These are phyloP conservation scores for Suillus subalutaceus DNA, from an alignment of 768 basidiomycete species.

Conservation along the genomic window DNA sequence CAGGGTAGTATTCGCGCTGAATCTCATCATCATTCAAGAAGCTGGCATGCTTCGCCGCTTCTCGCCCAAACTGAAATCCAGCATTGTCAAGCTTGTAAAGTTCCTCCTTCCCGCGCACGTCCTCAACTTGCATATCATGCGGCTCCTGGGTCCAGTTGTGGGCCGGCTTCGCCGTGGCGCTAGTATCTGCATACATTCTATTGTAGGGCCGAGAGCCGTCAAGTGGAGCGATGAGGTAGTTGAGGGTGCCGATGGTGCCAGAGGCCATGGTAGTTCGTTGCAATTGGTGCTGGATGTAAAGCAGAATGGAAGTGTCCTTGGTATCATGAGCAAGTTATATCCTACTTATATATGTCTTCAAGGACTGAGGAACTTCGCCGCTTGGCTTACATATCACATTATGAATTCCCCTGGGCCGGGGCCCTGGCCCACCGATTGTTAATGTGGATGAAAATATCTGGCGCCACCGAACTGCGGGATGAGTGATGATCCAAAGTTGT, in stretches of 20 bases:
- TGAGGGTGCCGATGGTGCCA: constrained; percentile 22
- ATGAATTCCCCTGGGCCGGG: background rate
- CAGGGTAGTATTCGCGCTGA: too few species aligned
- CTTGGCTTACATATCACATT: background rate
- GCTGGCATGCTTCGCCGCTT: too few species aligned
- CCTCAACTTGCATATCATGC: background rate
- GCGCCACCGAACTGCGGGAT: background rate
- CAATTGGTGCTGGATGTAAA: background rate
- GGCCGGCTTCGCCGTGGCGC: too few species aligned
- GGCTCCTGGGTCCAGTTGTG: too few species aligned
- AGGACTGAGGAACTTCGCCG: background rate
- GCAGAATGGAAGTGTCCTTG: background rate
- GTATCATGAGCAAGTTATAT: background rate
- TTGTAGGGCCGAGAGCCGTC: constrained; percentile 17
- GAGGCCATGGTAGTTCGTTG: background rate
- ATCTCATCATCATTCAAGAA: too few species aligned
- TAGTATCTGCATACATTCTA: too few species aligned
- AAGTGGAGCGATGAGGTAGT: constrained; percentile 21
- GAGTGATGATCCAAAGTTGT: background rate
- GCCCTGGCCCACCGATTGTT: background rate
- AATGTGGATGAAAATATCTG: background rate
- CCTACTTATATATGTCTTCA: background rate
- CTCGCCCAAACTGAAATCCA: too few species aligned
- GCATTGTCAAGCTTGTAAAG: too few species aligned
- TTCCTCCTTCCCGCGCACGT: too few species aligned